Percentiles rank a stretch among this genome's conserved stretches.
Conservation (phyloP, 1,139 yeast species). For the Nakaseomyces nivariensis region DNA sequence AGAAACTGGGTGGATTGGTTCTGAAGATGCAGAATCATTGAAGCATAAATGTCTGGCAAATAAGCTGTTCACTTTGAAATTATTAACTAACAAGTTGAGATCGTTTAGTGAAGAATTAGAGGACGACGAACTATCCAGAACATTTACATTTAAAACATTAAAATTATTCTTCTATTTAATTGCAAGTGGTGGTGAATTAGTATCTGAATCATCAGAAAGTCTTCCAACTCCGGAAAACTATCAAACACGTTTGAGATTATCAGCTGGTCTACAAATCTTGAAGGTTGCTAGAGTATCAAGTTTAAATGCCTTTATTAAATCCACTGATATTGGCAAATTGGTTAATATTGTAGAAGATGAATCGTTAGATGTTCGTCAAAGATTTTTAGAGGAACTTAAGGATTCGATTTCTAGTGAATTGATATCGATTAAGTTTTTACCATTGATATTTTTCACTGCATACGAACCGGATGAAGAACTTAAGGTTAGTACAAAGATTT, state of each 20-base stretch:
- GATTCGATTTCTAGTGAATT: slow-evolving; percentile 41
- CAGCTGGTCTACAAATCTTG: slow-evolving; percentile 57
- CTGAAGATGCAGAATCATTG: slow-evolving; percentile 26
- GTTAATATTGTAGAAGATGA: slow-evolving; percentile 61
- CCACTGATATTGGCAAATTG: slow-evolving; percentile 43
- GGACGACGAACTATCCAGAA: slow-evolving; percentile 26
- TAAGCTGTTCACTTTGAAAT: slow-evolving; percentile 47
- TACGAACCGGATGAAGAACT: slow-evolving; percentile 55
- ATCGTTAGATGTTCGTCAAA: slow-evolving; percentile 44
- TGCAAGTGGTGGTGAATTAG: slow-evolving; percentile 75
- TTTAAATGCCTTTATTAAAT: slow-evolving; percentile 45
- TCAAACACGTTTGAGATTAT: slow-evolving; percentile 53
- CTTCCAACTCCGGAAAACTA: slow-evolving; percentile 57
- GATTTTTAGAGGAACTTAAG: slow-evolving; percentile 45
- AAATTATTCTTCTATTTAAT: slow-evolving; percentile 59
- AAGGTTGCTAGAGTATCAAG: slow-evolving; percentile 51
- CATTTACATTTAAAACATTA: slow-evolving; percentile 52
- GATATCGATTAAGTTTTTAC: slow-evolving; percentile 57
- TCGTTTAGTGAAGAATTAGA: slow-evolving; percentile 32
- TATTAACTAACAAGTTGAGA: slow-evolving; percentile 56
- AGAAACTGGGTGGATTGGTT: slow-evolving; percentile 39
- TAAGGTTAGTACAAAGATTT: slow-evolving; percentile 46
- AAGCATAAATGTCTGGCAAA: slow-evolving; percentile 31
- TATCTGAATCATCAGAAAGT: slow-evolving; percentile 35
- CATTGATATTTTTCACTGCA: slow-evolving; percentile 63